Conservation (phyloP, 1,139 yeast species). For the Yamadazyma kanchanaburiensis region DNA sequence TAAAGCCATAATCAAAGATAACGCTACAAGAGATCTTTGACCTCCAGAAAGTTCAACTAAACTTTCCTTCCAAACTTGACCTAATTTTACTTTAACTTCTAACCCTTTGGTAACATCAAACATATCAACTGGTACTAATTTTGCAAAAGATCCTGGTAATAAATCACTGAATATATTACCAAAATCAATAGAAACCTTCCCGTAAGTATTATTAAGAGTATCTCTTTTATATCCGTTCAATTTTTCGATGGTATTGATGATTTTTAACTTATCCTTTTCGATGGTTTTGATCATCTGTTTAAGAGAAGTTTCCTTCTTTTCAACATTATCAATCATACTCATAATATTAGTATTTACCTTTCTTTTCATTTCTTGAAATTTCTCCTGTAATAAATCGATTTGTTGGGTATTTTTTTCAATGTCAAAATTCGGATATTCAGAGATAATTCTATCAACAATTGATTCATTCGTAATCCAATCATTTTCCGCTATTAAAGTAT, state of each 20-base stretch:
- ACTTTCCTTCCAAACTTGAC: constrained; percentile 94
- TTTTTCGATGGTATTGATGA: constrained; percentile 83
- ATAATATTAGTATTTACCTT: constrained; percentile 86
- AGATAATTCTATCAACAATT: constrained; percentile 50
- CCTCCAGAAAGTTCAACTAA: constrained; percentile 96
- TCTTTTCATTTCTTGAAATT: constrained; percentile 72
- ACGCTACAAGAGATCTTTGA: constrained; percentile 89
- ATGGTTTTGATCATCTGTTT: constrained; percentile 82
- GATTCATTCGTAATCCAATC: constrained; percentile 73
- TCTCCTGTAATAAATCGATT: constrained; percentile 54
- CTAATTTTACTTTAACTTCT: constrained; percentile 87
- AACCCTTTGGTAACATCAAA: constrained; percentile 87
- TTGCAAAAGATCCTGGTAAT: constrained; percentile 87
- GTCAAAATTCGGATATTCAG: constrained; percentile 61
- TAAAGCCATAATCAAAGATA: constrained; percentile 85
- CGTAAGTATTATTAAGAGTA: constrained; percentile 80
- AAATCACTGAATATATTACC: constrained; percentile 91
- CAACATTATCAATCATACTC: constrained; percentile 93
- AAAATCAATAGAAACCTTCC: constrained; percentile 81
- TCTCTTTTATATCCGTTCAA: constrained; percentile 84
- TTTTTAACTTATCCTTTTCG: constrained; percentile 85
- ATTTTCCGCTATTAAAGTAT: constrained; percentile 50
- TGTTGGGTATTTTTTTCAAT: constrained; percentile 60
- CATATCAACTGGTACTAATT: constrained; percentile 76
- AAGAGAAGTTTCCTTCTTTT: constrained; percentile 78